Conservation (phyloP, 1,139 yeast genomes). For the Taphrina deformans region DNA sequence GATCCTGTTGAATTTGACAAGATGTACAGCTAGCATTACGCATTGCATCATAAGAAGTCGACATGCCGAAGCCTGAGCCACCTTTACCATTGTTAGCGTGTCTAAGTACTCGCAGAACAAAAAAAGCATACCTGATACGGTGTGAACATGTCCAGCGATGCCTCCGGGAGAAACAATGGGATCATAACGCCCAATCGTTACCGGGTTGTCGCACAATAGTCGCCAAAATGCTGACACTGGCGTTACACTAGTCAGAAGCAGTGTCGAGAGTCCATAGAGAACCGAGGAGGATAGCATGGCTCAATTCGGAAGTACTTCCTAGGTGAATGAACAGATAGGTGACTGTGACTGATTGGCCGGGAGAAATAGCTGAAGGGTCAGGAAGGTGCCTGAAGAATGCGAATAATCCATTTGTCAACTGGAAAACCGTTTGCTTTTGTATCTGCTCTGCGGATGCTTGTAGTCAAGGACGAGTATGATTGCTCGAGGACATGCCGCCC, state of each 20-base stretch:
- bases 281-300: not conserved
- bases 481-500: not conserved
- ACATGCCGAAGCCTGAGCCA: conserved; percentile 28
- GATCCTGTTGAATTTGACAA: conserved; percentile 29
- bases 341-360: not conserved
- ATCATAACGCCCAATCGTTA: conserved; percentile 30
- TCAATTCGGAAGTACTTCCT: not conserved
- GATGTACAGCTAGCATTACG: conserved; percentile 27
- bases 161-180: conserved; percentile 33
- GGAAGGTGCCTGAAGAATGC: too few species aligned
- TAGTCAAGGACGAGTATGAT: too few species aligned
- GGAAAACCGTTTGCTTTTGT: not conserved
- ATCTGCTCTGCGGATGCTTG: not conserved
- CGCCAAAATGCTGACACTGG: conserved; percentile 33
- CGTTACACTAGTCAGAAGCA: not conserved
- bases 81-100: conserved; percentile 16
- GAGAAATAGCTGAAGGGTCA: not conserved
- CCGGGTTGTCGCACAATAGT: conserved; percentile 25
- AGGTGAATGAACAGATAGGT: not conserved
- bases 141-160: conserved; percentile 30
- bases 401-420: too few species aligned
- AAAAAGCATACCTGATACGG: conserved; percentile 11
- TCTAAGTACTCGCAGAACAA: not conserved
- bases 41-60: conserved; percentile 10
- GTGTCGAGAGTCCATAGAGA: not conserved